Percentiles rank a stretch among this genome's conserved stretches.
Conservation (phyloP, 768 basidiomycete genomes). For the Suillus bovinus region DNA sequence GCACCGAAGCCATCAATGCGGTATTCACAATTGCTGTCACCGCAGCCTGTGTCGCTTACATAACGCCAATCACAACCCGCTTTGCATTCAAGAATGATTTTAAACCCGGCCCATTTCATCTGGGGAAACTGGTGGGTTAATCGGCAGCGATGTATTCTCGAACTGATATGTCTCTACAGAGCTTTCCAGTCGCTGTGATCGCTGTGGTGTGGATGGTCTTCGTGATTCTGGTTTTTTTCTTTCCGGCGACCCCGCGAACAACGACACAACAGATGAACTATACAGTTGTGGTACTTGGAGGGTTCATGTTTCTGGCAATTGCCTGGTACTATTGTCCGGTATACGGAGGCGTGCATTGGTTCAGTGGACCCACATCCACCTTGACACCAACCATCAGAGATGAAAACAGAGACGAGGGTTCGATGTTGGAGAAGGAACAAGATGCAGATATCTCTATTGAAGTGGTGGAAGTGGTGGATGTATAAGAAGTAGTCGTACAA, state of each 20-base stretch:
- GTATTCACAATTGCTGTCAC: neutral
- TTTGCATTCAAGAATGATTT: no score
- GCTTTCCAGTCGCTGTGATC: constrained; percentile 30
- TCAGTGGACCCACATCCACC: constrained; percentile 28
- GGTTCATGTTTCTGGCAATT: constrained; percentile 24
- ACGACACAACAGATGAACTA: constrained; percentile 13
- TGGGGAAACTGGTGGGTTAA: no score
- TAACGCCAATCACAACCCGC: neutral
- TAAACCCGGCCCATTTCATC: no score
- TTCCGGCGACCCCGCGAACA: constrained; percentile 4
- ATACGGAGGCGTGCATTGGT: constrained; percentile 31
- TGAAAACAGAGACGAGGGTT: neutral
- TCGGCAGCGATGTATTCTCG: neutral
- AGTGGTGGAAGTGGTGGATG: no score
- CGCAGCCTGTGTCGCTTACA: neutral
- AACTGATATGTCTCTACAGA: constrained; percentile 12
- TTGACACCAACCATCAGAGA: neutral
- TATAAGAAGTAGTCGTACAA: neutral
- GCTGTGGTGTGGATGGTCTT: constrained; percentile 39
- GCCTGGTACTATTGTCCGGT: constrained; percentile 15
- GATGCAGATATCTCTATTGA: neutral
- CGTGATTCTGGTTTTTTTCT: constrained; percentile 32
- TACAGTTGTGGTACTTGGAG: no score
- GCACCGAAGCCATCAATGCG: neutral
- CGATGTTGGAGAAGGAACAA: neutral